These are phyloP conservation scores for Termitomyces sp. DNA, from an alignment of 768 basidiomycete species.

Conservation along the genomic window DNA sequence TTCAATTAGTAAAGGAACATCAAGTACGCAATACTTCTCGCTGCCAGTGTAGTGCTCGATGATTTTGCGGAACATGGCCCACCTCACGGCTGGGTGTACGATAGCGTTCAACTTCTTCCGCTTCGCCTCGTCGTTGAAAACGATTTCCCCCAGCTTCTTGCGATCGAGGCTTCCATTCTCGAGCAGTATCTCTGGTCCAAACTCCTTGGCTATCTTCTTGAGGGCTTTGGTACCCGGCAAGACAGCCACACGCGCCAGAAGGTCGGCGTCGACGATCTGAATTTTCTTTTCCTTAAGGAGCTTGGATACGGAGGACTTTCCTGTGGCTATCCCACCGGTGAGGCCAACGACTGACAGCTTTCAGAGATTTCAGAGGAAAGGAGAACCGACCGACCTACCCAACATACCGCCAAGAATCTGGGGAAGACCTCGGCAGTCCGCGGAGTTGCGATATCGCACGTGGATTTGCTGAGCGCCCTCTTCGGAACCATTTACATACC, in stretches of 20 bases:
- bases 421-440: neutral
- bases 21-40: slow-evolving; percentile 74
- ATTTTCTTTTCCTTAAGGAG: slow-evolving; percentile 62
- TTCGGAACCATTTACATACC: neutral
- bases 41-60: slow-evolving; percentile 73
- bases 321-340: slow-evolving; percentile 94
- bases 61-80: slow-evolving; percentile 68
- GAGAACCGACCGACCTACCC: neutral
- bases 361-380: neutral
- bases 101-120: slow-evolving; percentile 76
- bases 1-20: slow-evolving; percentile 91
- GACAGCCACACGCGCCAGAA: slow-evolving; percentile 82
- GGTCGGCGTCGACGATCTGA: slow-evolving; percentile 91
- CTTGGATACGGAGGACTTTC: slow-evolving; percentile 88
- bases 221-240: slow-evolving; percentile 77
- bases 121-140: slow-evolving; percentile 76
- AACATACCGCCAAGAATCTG: slow-evolving; percentile 6
- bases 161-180: slow-evolving; percentile 75
- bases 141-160: slow-evolving; percentile 73
- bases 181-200: slow-evolving; percentile 66
- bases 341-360: slow-evolving; percentile 73
- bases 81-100: slow-evolving; percentile 86
- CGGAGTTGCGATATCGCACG: neutral
- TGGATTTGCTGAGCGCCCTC: neutral
- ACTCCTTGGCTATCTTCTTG: slow-evolving; percentile 56